A percentile compares a stretch with the other conserved stretches of the same genome.
Evolutionary conservation across 306 rosid genomes (phyloP).

Genomic region (Prunus dulcis): DNA sequence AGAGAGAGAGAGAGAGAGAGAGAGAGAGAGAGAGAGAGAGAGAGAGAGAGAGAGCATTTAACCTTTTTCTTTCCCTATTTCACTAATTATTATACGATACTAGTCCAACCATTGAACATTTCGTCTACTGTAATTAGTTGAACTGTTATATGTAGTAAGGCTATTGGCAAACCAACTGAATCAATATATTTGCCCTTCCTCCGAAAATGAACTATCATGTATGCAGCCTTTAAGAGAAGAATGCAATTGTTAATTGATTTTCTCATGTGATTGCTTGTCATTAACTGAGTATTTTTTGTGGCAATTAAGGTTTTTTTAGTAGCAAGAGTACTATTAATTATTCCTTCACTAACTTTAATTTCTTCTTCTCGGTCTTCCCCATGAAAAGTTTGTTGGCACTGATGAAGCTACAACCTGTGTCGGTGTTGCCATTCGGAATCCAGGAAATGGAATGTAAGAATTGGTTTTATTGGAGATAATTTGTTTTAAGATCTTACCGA

Average conservation of each 20-base stretch:
- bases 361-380: neutral
- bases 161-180: neutral
- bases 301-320: neutral
- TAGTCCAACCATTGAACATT: neutral
- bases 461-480: neutral
- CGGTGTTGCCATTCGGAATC: slow-evolving; percentile 69
- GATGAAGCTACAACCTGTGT: slow-evolving; percentile 98
- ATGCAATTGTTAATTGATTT: neutral
- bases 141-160: neutral
- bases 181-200: neutral
- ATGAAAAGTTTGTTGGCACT: slow-evolving; percentile 73
- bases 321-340: neutral
- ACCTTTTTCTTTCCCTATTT: neutral
- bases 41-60: neutral
- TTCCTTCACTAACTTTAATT: slow-evolving; percentile 3
- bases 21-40: too few relatives aligned
- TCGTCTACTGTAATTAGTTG: neutral
- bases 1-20: neutral
- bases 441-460: slow-evolving; percentile 69
- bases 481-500: neutral
- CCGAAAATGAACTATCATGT: neutral
- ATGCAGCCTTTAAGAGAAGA: neutral
- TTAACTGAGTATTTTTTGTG: neutral
- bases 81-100: neutral
- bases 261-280: neutral